phyloP scores from a whole-genome alignment of 495 filamentous ascomycete species.

The Penicillium bovifimosum region DNA sequence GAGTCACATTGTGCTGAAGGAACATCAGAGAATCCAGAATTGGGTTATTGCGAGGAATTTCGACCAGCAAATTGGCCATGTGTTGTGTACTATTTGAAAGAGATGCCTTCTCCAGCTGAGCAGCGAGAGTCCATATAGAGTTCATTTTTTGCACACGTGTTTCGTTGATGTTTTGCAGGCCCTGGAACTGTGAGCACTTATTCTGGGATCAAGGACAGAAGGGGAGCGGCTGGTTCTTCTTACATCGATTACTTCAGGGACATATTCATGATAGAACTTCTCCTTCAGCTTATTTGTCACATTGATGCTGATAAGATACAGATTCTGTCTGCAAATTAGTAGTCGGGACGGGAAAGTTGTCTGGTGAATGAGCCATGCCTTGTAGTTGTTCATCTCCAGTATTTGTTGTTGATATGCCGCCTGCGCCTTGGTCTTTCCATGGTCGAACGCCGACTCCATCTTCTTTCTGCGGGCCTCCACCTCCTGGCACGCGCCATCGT shows the following conservation, averaged over 20 bases:
- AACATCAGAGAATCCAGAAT: constrained; percentile 96
- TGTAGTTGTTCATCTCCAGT: constrained; percentile 90
- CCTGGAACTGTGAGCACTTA: constrained; percentile 32
- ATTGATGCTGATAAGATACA: constrained; percentile 90
- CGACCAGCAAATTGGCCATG: constrained; percentile 62
- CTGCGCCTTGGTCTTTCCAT: constrained; percentile 77
- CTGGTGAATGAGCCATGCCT: constrained; percentile 42
- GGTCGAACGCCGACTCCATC: constrained; percentile 81
- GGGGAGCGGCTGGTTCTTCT: constrained; percentile 21
- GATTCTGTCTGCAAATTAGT: constrained; percentile 55
- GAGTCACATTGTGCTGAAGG: constrained; percentile 77
- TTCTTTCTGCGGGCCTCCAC: constrained; percentile 94
- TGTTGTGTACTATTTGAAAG: constrained; percentile 66
- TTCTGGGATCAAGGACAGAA: too few species aligned
- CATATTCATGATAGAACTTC: constrained; percentile 93
- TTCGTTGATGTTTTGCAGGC: constrained; percentile 84
- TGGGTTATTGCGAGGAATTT: constrained; percentile 86
- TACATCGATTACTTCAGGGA: constrained; percentile 90
- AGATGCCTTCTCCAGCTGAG: constrained; percentile 68
- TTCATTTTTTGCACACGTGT: constrained; percentile 80
- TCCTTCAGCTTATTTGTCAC: constrained; percentile 96
- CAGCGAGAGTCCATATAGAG: constrained; percentile 72
- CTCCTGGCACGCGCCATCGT: constrained; percentile 89
- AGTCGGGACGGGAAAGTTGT: neutral
- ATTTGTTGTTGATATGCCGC: constrained; percentile 84